phyloP scores from a whole-genome alignment of 805 yeast genomes.

The Starmerella bacillaris region DNA sequence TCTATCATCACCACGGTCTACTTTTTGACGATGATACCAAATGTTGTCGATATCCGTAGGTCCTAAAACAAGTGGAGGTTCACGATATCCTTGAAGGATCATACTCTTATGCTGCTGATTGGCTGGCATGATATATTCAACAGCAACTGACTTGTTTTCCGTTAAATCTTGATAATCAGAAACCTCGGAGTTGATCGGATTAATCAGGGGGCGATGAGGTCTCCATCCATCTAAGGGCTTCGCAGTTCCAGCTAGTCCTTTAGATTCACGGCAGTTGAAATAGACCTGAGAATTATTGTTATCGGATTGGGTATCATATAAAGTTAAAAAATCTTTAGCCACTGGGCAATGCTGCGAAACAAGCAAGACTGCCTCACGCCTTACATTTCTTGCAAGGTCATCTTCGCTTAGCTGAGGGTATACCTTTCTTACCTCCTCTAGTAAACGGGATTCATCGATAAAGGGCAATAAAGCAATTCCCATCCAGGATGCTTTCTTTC shows the following conservation, averaged over 20 bases:
- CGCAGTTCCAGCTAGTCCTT: slow-evolving; percentile 24
- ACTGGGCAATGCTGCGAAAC: slow-evolving; percentile 46
- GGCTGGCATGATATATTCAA: slow-evolving; percentile 45
- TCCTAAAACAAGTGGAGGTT: slow-evolving; percentile 42
- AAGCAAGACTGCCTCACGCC: slow-evolving; percentile 50
- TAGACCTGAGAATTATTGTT: slow-evolving; percentile 19
- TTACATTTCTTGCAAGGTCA: slow-evolving; percentile 55
- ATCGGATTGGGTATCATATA: slow-evolving; percentile 24
- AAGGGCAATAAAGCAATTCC: slow-evolving; percentile 85
- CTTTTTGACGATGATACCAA: slow-evolving; percentile 19
- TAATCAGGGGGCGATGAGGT: slow-evolving; percentile 22
- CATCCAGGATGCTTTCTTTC: slow-evolving; percentile 94
- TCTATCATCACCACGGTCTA: slow-evolving; percentile 19
- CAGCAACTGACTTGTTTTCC: slow-evolving; percentile 27
- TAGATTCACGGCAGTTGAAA: slow-evolving; percentile 15
- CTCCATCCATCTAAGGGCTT: slow-evolving; percentile 22
- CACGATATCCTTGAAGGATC: slow-evolving; percentile 60
- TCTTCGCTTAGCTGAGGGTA: slow-evolving; percentile 46
- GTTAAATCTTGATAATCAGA: slow-evolving; percentile 31
- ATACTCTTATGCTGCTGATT: slow-evolving; percentile 51
- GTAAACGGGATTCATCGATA: slow-evolving; percentile 65
- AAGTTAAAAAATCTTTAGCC: slow-evolving; percentile 25
- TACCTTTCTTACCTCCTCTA: slow-evolving; percentile 51
- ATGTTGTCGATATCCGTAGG: slow-evolving; percentile 52
- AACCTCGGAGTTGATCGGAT: slow-evolving; percentile 25